Conservation (phyloP, 192 early-diverging fungal species). For the Kappamyces sp. region DNA sequence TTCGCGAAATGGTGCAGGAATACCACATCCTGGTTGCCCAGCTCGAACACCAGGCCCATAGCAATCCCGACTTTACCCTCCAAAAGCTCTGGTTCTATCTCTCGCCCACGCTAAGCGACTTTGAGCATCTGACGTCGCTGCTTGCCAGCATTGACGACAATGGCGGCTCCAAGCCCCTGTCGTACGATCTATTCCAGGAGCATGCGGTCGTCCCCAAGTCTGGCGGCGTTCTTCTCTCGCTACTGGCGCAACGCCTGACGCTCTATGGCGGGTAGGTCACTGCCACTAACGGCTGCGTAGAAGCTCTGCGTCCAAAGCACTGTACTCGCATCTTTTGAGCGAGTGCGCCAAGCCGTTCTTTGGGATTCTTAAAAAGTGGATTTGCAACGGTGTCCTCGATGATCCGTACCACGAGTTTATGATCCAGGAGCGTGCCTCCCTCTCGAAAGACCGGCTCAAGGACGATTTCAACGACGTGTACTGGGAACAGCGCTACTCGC, state of each 20-base stretch:
- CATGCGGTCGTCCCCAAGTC: not conserved
- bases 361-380: slow-evolving; percentile 80
- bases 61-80: slow-evolving; percentile 69
- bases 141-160: slow-evolving; percentile 14
- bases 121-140: slow-evolving; percentile 49
- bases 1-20: slow-evolving; percentile 71
- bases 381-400: slow-evolving; percentile 80
- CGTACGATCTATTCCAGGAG: too few species aligned
- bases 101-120: slow-evolving; percentile 62
- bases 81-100: slow-evolving; percentile 91
- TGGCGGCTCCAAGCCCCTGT: too few species aligned
- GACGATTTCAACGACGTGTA: slow-evolving; percentile 80
- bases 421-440: slow-evolving; percentile 57
- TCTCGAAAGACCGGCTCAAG: slow-evolving; percentile 45
- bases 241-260: slow-evolving; percentile 6
- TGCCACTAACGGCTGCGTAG: slow-evolving; percentile 39
- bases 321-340: slow-evolving; percentile 75
- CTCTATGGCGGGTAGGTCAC: slow-evolving; percentile 19
- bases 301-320: slow-evolving; percentile 44
- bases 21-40: slow-evolving; percentile 79
- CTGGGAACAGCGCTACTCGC: slow-evolving; percentile 75
- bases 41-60: slow-evolving; percentile 76
- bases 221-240: slow-evolving; percentile 4
- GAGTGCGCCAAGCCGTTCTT: slow-evolving; percentile 77
- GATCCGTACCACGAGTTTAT: slow-evolving; percentile 91